These are phyloP conservation scores for Candolleomyces efflorescens DNA, from an alignment of 768 basidiomycete genomes.

Conservation along the genomic window DNA sequence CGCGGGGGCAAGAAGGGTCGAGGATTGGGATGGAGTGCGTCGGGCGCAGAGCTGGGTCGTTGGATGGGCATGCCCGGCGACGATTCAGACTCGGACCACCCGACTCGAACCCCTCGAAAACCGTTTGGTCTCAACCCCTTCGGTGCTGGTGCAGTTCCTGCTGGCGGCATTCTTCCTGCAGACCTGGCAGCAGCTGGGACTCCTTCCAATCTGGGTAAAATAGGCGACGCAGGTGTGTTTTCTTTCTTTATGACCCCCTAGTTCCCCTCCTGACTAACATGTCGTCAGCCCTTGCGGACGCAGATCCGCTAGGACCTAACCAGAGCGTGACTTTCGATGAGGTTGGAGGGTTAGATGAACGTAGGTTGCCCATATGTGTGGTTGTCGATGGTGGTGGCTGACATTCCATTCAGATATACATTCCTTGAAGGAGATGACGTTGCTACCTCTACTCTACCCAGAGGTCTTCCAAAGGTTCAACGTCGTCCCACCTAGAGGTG, in stretches of 20 bases:
- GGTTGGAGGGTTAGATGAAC: constrained; percentile 93
- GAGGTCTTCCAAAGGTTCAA: constrained; percentile 94
- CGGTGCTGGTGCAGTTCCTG: constrained; percentile 48
- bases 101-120: constrained; percentile 65
- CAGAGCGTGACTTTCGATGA: constrained; percentile 93
- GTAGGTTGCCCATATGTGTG: constrained; percentile 39
- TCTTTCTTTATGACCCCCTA: constrained; percentile 8
- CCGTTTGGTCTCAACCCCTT: constrained; percentile 45
- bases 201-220: constrained; percentile 81
- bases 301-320: constrained; percentile 93
- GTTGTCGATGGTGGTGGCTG: background rate
- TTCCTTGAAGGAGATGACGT: constrained; percentile 96
- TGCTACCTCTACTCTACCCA: constrained; percentile 91
- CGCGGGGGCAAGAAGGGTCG: constrained; percentile 32
- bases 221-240: constrained; percentile 66
- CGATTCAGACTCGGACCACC: constrained; percentile 78
- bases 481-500: constrained; percentile 93
- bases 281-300: constrained; percentile 76
- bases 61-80: constrained; percentile 75
- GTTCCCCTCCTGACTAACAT: constrained; percentile 10
- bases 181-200: constrained; percentile 66
- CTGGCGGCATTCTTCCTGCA: constrained; percentile 53
- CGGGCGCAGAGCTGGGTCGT: constrained; percentile 68
- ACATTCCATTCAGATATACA: constrained; percentile 70
- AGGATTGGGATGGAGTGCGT: constrained; percentile 74